Conservation (phyloP, 495 filamentous ascomycete species). For the Hypoxylon trugodes region DNA sequence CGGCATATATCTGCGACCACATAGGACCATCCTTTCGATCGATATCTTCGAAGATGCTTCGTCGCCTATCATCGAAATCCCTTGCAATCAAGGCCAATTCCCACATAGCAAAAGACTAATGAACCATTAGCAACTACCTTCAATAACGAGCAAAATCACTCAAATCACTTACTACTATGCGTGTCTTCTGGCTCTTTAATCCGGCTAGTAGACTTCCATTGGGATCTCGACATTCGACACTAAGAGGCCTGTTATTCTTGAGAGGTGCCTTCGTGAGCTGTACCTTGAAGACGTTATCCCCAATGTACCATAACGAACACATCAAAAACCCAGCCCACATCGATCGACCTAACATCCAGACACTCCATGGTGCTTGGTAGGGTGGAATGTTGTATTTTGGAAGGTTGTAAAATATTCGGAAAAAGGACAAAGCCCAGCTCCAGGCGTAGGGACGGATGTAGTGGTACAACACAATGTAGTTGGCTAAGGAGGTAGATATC, state of each 20-base stretch:
- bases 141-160: not conserved
- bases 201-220: conserved; percentile 90
- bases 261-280: conserved; percentile 83
- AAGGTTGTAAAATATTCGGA: conserved; percentile 76
- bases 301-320: conserved; percentile 73
- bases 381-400: conserved; percentile 72
- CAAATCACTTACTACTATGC: conserved; percentile 49
- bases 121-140: conserved; percentile 33
- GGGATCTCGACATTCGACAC: conserved; percentile 83
- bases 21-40: conserved; percentile 79
- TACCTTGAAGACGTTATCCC: conserved; percentile 77
- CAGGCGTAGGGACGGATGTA: conserved; percentile 72
- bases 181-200: conserved; percentile 75
- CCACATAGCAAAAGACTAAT: conserved; percentile 89
- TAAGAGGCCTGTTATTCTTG: conserved; percentile 84
- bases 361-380: conserved; percentile 63
- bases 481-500: conserved; percentile 53
- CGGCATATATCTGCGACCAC: conserved; percentile 79
- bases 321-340: conserved; percentile 71
- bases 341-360: conserved; percentile 67
- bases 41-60: conserved; percentile 86
- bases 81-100: conserved; percentile 83
- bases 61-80: conserved; percentile 74
- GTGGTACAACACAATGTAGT: conserved; percentile 68
- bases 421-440: conserved; percentile 71